phyloP scores from a whole-genome alignment of 306 rosid genomes.

The Acacia acuminata region DNA sequence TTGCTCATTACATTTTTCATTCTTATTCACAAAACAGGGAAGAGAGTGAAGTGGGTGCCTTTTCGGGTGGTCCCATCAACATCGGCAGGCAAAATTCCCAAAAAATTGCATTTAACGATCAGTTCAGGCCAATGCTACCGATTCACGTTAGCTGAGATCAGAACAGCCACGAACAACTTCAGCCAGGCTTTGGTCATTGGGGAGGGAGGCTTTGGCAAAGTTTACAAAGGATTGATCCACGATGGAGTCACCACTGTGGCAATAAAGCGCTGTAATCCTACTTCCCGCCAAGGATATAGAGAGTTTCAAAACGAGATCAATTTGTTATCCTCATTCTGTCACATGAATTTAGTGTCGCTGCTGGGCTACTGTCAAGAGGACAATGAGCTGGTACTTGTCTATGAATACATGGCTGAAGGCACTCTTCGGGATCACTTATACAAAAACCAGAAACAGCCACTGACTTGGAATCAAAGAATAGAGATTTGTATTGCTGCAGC shows the following conservation, averaged over 20 bases:
- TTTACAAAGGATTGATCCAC: constrained; percentile 43
- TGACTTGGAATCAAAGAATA: constrained; percentile 51
- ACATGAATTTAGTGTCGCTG: constrained; percentile 44
- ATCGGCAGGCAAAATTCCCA: neutral
- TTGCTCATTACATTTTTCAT: constrained; percentile 1
- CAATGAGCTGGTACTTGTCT: constrained; percentile 50
- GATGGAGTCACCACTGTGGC: constrained; percentile 36
- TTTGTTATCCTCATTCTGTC: constrained; percentile 35
- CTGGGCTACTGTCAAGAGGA: constrained; percentile 50
- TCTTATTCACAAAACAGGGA: constrained; percentile 7
- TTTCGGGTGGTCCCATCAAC: neutral
- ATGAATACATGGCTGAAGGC: constrained; percentile 54
- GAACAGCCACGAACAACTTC: constrained; percentile 42
- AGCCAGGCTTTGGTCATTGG: constrained; percentile 41
- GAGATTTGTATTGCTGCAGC: constrained; percentile 53
- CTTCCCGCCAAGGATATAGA: constrained; percentile 44
- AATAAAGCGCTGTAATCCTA: constrained; percentile 43
- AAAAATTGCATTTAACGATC: constrained; percentile 21
- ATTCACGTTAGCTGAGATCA: constrained; percentile 45
- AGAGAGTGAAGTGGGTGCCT: constrained; percentile 7
- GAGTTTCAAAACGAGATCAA: constrained; percentile 50
- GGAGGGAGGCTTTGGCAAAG: constrained; percentile 55
- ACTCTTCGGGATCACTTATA: constrained; percentile 51
- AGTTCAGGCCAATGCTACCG: constrained; percentile 17
- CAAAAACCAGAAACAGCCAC: constrained; percentile 24